Evolutionary conservation across 192 early-diverging fungal genomes (phyloP).

Genomic region (Blastocladiella britannica): DNA sequence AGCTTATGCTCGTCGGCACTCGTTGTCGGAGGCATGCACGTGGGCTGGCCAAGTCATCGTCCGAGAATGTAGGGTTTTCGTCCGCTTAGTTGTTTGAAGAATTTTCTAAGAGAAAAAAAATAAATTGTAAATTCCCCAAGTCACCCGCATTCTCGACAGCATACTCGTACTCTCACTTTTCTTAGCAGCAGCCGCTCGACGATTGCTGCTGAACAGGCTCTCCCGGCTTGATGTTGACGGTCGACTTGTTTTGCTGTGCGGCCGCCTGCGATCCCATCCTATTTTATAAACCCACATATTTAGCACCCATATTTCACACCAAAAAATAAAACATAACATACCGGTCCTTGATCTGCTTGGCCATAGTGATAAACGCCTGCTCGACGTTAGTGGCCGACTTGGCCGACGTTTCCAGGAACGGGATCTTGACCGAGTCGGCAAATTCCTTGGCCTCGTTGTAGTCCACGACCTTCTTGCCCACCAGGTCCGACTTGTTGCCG

Average conservation of each 20-base stretch:
- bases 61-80: too few relatives aligned
- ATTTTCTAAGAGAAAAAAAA: too few relatives aligned
- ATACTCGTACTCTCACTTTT: too few relatives aligned
- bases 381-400: slow-evolving; percentile 97
- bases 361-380: slow-evolving; percentile 98
- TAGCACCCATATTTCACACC: not conserved
- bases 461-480: slow-evolving; percentile 76
- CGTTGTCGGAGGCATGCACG: too few relatives aligned
- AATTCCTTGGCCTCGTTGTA: slow-evolving; percentile 60
- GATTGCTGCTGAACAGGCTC: not conserved
- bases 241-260: not conserved
- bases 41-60: too few relatives aligned
- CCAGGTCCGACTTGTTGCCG: slow-evolving; percentile 95
- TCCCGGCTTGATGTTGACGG: not conserved
- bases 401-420: slow-evolving; percentile 92
- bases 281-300: not conserved
- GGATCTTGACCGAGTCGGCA: slow-evolving; percentile 65
- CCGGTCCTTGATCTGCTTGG: slow-evolving; percentile 93
- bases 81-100: too few relatives aligned
- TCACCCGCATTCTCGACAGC: too few relatives aligned
- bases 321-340: not conserved
- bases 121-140: too few relatives aligned
- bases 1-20: too few relatives aligned
- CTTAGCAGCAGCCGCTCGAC: not conserved
- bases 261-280: not conserved